phyloP scores from a whole-genome alignment of 371 early-diverging fungal genomes.

The Circinella umbellata region DNA sequence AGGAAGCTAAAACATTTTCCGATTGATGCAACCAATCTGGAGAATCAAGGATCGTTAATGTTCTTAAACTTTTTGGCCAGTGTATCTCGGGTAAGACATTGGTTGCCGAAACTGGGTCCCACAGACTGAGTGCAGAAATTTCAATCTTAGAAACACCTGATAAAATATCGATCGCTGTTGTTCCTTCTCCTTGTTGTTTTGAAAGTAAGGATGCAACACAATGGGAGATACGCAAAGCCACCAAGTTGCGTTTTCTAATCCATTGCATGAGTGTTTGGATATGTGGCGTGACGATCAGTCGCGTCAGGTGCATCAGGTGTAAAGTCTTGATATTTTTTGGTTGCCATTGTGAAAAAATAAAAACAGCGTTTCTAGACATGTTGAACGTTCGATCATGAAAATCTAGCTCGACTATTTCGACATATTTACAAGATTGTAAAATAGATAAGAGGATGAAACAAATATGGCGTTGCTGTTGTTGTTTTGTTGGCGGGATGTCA shows the following conservation, averaged over 20 bases:
- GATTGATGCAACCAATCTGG: slow-evolving; percentile 7
- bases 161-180: background rate
- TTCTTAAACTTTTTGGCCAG: background rate
- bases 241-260: background rate
- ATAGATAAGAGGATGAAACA: background rate
- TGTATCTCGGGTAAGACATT: background rate
- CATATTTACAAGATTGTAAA: background rate
- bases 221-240: background rate
- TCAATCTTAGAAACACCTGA: background rate
- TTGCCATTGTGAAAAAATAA: slow-evolving; percentile 4
- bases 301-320: slow-evolving; percentile 6
- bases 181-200: background rate
- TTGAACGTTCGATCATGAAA: background rate
- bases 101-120: slow-evolving; percentile 4
- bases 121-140: background rate
- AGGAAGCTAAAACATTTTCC: background rate
- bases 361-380: slow-evolving; percentile 1
- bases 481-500: background rate
- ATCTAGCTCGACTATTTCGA: background rate
- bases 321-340: background rate
- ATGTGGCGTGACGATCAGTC: background rate
- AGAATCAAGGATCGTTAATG: background rate
- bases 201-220: background rate
- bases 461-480: slow-evolving; percentile 3
- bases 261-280: background rate